Evolutionary conservation across 78 protist species (phyloP), one percentile per base, ranked within the genome.

Genomic region (Dictyostelium capitatum): DNA sequence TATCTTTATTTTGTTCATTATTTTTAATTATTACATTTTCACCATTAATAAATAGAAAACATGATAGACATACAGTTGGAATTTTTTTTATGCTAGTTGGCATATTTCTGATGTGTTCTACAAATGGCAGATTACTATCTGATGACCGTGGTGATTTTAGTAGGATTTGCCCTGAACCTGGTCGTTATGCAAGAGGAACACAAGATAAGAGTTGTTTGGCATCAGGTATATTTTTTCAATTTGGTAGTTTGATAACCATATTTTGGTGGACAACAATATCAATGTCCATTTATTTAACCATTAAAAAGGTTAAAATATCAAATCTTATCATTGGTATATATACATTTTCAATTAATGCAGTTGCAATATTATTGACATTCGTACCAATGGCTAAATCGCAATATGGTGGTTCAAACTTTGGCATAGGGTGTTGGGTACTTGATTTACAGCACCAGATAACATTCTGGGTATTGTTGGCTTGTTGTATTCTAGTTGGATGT

Each of bases 381-480:
- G 43, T 41, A 0, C 77, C 90, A 28, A 6, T 83, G 8, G 50
- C 37, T 11, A 10, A 15, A n/a, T 30, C 70, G 1, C 46, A 32
- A 37, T 72, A 72, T 54, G 20, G 20, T 32, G 51, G 19, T 28
- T 12, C 48, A 1, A 5, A 15, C 30, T 69, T 23, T 2, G 19
- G 23, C n/a, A 43, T 32, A 1, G 19, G 77, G 0, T 83, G 80
- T 83, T 54, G 65, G 80, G 2, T 70, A 3, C 6, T 5, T 9
- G 37, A 28, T 37, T 1, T 15, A 0, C 54, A 30, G 56, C 54
- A 72, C 51, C 73, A 69, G 54, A 0, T 43, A 37, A 62, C 64
- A 3, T 85, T 75, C 62, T 85, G 73, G 73, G 64, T 64, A 14
- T 83, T 83, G 48, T 23, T 85, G 4, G 56, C 54, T 28, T 19